Evolutionary conservation across 2,329 filamentous ascomycete species (phyloP), one percentile per base, ranked within the genome.

Genomic region (Fonsecaea pedrosoi): DNA sequence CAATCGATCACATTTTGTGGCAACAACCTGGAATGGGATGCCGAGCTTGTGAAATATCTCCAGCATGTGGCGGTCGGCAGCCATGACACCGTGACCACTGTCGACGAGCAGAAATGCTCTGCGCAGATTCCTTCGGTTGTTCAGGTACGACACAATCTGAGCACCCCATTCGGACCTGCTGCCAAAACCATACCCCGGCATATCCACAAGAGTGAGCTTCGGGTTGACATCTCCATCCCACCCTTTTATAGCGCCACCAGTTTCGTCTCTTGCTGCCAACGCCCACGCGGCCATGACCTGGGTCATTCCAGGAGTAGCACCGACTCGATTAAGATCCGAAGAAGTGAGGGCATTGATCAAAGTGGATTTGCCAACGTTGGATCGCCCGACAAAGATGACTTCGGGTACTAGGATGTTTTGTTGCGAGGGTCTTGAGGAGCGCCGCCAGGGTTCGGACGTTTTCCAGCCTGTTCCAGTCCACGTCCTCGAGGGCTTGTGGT

Each of bases 361-460:
- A 1, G 83, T 86, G 62, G 84, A 87, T 78, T 92, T 92, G 61
- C 89, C 89, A 5, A 90, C 89, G 73, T 92, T 92, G 45, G 85
- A 88, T 55, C 89, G 84, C 18, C 89, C 89, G 3, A 92, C 81
- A 74, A 92, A 90, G 48, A 85, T 86, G 13, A 90, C 83, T 79
- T 90, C 87, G 1, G 87, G 86, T 1, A 81, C 74, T 9, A 69
- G 61, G 8, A 62, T 61, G 68, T 80, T 75, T 12, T 77, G 73
- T 30, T 74, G 74, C 45, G 77, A 72, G 66, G 89, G 85, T 3
- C 80, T 79, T n/a, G 37, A 30, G 48, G 59, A 40, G 34, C 45
- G 48, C 4, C 59, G 59, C 59, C 59, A 61, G 32, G 53, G 48
- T 40, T 61, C 59, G 4, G 59, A 30, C 2, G 30, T 54, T 70